phyloP scores from a whole-genome alignment of 805 yeast species.

The Nakazawaea populi region DNA sequence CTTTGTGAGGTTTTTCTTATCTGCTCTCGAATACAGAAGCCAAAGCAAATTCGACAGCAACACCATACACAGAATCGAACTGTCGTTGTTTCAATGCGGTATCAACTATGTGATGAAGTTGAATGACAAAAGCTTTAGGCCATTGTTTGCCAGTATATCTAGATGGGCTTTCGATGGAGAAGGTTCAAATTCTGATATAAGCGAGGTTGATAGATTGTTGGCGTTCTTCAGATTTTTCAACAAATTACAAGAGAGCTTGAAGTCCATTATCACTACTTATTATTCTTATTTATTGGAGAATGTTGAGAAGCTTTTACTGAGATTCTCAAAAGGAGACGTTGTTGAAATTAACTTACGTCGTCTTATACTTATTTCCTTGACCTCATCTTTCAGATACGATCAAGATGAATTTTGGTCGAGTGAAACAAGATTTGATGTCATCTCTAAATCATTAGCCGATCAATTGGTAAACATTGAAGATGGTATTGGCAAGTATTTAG shows the following conservation, averaged over 20 bases:
- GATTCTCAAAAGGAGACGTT: slow-evolving; percentile 37
- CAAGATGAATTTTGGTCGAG: slow-evolving; percentile 95
- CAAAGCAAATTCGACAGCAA: slow-evolving; percentile 57
- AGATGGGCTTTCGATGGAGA: slow-evolving; percentile 93
- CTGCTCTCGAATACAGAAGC: slow-evolving; percentile 67
- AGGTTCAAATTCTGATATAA: slow-evolving; percentile 42
- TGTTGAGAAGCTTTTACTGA: slow-evolving; percentile 49
- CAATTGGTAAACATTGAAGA: slow-evolving; percentile 70
- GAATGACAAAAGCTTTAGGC: slow-evolving; percentile 91
- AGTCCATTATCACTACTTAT: slow-evolving; percentile 83
- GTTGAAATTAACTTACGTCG: slow-evolving; percentile 60
- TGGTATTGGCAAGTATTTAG: slow-evolving; percentile 71
- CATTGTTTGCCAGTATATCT: slow-evolving; percentile 77
- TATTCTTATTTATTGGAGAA: slow-evolving; percentile 81
- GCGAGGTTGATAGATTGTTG: slow-evolving; percentile 51
- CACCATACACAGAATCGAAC: slow-evolving; percentile 76
- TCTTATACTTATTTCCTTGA: slow-evolving; percentile 63
- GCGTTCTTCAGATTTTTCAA: slow-evolving; percentile 85
- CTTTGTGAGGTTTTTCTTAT: slow-evolving; percentile 64
- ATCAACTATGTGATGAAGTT: slow-evolving; percentile 79
- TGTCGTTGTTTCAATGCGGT: slow-evolving; percentile 67
- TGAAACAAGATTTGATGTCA: slow-evolving; percentile 72
- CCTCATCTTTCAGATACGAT: slow-evolving; percentile 80
- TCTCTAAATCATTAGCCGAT: slow-evolving; percentile 53
- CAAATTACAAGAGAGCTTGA: slow-evolving; percentile 76